Conservation (phyloP, 2,329 filamentous ascomycete species). For the Colletotrichum cereale region DNA sequence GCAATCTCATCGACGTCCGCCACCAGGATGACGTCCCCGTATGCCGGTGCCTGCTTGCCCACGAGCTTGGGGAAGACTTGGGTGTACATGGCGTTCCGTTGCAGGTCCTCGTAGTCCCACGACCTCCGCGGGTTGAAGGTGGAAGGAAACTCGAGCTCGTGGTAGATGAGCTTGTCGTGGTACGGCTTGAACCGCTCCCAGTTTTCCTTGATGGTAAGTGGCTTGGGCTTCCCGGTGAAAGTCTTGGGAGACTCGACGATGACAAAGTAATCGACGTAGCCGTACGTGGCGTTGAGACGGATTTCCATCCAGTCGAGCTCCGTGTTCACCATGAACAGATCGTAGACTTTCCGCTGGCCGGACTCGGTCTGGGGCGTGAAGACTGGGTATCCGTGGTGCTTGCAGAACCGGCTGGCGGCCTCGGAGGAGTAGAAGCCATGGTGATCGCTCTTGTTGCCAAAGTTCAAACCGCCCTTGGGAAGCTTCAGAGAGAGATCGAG, state of each 20-base stretch:
- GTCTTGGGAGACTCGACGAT: constrained; percentile 71
- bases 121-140: constrained; percentile 43
- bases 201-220: constrained; percentile 65
- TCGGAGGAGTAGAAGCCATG: constrained; percentile 47
- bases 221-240: constrained; percentile 69
- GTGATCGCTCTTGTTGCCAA: constrained; percentile 22
- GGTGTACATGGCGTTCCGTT: constrained; percentile 69
- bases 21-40: constrained; percentile 69
- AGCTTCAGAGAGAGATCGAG: constrained; percentile 27
- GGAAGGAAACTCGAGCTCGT: constrained; percentile 42
- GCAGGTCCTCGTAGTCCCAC: constrained; percentile 65
- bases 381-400: constrained; percentile 49
- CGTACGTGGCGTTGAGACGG: constrained; percentile 68
- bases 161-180: constrained; percentile 72
- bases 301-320: constrained; percentile 77
- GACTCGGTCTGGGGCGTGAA: constrained; percentile 44
- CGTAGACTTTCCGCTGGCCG: constrained; percentile 65
- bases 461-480: constrained; percentile 26
- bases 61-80: constrained; percentile 66
- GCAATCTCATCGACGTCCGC: constrained; percentile 73
- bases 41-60: constrained; percentile 54
- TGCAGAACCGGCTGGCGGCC: constrained; percentile 48
- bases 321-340: constrained; percentile 72
- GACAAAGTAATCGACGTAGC: constrained; percentile 74
- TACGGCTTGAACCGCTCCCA: constrained; percentile 65